Base-by-base conservation (phyloP, 306 rosid species). In the Parietaria judaica region DNA sequence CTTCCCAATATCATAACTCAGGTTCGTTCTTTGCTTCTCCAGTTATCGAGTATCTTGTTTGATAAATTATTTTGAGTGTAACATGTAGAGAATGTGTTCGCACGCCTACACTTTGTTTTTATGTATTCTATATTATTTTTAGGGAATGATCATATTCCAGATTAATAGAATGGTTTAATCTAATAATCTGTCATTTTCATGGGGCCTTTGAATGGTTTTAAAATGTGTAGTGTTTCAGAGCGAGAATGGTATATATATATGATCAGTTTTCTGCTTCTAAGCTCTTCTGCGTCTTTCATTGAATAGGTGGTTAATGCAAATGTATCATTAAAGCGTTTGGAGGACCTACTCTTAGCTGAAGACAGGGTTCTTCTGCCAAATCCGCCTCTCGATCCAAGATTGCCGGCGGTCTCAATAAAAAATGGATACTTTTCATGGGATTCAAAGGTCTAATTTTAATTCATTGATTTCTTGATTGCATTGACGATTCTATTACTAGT, bases 1-100 rank as follows among this genome's bases (percentile, higher is more conserved):
- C 98, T 92, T 75, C 98, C 98, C 38, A 88, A 92, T 77, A 86
- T 83, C 41, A 92, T 92, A 70, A 92, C 96, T 55, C 98, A 88
- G 98, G 98, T 92, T 73, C 54, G 3, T 4, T 36, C 16, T 67
- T 64, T 64, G 51, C 62, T 56, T 45, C 64, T 61, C 58, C n/a
- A 5, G 23, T 14, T 52, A 47, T 35, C 23, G 48, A n/a, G 9
- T 8, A 12, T 10, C 57, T 16, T 15, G 43, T 34, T 39, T 34
- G 45, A 54, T 38, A 60, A 5, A 41, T 41, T 41, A 8, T 5
- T 41, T 5, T 41, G 45, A 41, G 6, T 56, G 14, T 37, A n/a
- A 56, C 14, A 12, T 56, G 53, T n/a, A 49, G 53, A 49, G 53
- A 49, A 49, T 49, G 14, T 41, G 45, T 41, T 41, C 45, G 3